A percentile compares a stretch with the other conserved stretches of the same genome.
Evolutionary conservation across 2,329 filamentous ascomycete species (phyloP).

Genomic region (Trichoderma simmonsii): DNA sequence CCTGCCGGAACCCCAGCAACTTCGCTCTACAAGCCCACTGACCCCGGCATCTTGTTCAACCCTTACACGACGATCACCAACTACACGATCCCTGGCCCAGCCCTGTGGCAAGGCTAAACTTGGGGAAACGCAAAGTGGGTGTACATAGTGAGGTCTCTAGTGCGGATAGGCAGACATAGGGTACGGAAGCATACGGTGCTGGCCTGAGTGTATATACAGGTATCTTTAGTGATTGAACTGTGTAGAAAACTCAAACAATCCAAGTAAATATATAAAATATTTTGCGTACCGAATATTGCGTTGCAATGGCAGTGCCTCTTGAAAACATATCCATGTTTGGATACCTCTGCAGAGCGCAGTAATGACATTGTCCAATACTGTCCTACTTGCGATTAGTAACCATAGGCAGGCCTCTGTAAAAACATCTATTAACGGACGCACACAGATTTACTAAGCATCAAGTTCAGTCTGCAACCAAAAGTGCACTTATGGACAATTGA

Average conservation of each 20-base stretch:
- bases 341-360: not conserved
- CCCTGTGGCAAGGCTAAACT: slow-evolving; percentile 20
- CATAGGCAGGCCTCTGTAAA: not conserved
- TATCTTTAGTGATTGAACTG: not conserved
- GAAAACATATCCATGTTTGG: not conserved
- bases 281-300: not conserved
- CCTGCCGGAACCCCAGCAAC: slow-evolving; percentile 36
- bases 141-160: not conserved
- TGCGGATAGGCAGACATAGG: not conserved
- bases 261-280: not conserved
- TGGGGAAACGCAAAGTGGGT: not conserved
- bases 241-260: not conserved
- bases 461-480: not conserved
- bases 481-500: not conserved
- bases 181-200: not conserved
- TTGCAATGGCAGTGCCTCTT: not conserved
- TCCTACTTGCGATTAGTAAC: not conserved
- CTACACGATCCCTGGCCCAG: slow-evolving; percentile 36
- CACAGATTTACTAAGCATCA: too few species aligned
- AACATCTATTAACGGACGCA: not conserved
- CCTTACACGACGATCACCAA: slow-evolving; percentile 29
- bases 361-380: not conserved
- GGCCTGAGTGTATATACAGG: not conserved
- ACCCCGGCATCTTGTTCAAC: slow-evolving; percentile 37
- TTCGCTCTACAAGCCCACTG: slow-evolving; percentile 35